Conservation (phyloP, 2,329 filamentous ascomycete species). For the Alternaria novae-zelandiae region DNA sequence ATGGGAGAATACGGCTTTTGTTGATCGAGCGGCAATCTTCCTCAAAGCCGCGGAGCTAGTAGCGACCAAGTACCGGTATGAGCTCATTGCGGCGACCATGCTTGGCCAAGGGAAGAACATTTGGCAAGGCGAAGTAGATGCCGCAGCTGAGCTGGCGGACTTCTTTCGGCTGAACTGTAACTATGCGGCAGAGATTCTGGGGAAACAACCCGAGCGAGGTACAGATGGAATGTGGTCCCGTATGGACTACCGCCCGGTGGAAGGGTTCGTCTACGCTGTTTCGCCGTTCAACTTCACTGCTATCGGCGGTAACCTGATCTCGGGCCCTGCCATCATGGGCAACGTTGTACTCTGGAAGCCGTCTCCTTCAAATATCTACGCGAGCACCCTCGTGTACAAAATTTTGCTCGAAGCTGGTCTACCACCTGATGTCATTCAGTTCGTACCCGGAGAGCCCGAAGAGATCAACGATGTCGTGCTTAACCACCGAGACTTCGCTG, state of each 20-base stretch:
- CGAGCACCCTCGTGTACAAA: constrained; percentile 85
- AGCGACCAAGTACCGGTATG: constrained; percentile 88
- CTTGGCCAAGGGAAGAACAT: constrained; percentile 96
- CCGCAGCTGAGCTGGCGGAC: constrained; percentile 87
- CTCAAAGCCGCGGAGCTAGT: constrained; percentile 93
- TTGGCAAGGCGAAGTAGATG: constrained; percentile 96
- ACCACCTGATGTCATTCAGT: constrained; percentile 86
- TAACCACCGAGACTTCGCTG: constrained; percentile 77
- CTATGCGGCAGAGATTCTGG: constrained; percentile 88
- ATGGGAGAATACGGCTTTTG: constrained; percentile 86
- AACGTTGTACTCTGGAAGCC: constrained; percentile 98
- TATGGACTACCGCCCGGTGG: constrained; percentile 83
- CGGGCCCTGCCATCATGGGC: constrained; percentile 82
- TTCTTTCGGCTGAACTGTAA: constrained; percentile 91
- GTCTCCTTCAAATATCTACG: constrained; percentile 80
- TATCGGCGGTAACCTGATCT: constrained; percentile 84
- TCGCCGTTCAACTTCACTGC: constrained; percentile 97
- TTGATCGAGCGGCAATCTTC: constrained; percentile 89
- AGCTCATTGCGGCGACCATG: constrained; percentile 94
- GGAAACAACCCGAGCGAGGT: constrained; percentile 82
- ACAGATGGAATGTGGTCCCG: constrained; percentile 83
- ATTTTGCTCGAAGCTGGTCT: constrained; percentile 92
- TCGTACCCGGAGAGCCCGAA: constrained; percentile 84
- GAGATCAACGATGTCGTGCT: constrained; percentile 80
- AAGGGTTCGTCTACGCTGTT: constrained; percentile 93